phyloP scores from a whole-genome alignment of 345 rosid genomes.

The Pistacia atlantica region DNA sequence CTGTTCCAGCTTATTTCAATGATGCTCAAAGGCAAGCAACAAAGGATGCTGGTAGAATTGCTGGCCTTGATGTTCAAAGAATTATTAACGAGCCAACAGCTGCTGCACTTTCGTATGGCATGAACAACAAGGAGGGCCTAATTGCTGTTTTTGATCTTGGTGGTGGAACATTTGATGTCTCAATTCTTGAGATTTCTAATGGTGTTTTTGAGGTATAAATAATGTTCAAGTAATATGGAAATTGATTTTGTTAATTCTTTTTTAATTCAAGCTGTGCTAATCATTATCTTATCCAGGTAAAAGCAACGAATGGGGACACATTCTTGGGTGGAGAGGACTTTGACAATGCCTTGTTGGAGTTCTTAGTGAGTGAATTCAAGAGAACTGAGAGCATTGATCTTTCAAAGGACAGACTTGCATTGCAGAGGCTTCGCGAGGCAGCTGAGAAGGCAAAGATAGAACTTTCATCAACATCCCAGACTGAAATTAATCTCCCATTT shows the following conservation, averaged over 20 bases:
- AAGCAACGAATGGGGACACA: constrained; percentile 97
- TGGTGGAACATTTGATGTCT: constrained; percentile 88
- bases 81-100: constrained; percentile 95
- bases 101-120: constrained; percentile 93
- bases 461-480: constrained; percentile 82
- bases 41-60: constrained; percentile 92
- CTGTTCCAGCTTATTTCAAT: constrained; percentile 93
- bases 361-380: constrained; percentile 78
- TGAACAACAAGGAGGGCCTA: constrained; percentile 90
- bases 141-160: constrained; percentile 96
- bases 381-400: constrained; percentile 73
- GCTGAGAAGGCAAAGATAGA: constrained; percentile 93
- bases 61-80: constrained; percentile 88
- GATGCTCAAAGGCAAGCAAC: constrained; percentile 98
- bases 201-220: constrained; percentile 83
- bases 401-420: constrained; percentile 73
- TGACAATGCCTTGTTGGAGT: constrained; percentile 77
- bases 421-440: constrained; percentile 91
- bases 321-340: constrained; percentile 96
- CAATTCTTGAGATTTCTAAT: constrained; percentile 85
- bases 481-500: constrained; percentile 83
- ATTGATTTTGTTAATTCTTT: not conserved
- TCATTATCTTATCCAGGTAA: constrained; percentile 48
- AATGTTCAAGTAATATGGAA: not conserved
- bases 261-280: not conserved